Percentiles rank a stretch among this genome's conserved stretches.
These are phyloP conservation scores for Clavulina sp. DNA, from an alignment of 768 basidiomycete genomes.

Conservation along the genomic window DNA sequence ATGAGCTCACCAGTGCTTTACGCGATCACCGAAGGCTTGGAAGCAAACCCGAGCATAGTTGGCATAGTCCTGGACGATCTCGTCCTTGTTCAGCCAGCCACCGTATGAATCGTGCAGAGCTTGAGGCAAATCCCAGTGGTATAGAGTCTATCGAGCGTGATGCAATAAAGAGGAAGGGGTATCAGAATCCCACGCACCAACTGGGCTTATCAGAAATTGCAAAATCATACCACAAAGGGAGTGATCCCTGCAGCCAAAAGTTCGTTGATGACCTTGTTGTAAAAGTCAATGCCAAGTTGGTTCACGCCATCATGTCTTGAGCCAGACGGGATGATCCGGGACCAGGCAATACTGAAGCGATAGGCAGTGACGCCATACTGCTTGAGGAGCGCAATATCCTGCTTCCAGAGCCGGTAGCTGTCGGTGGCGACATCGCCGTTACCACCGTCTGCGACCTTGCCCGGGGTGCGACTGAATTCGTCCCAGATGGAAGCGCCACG, in stretches of 20 bases:
- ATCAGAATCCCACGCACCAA: neutral
- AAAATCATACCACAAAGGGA: conserved; percentile 51
- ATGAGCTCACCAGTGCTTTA: conserved; percentile 46
- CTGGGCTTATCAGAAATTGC: too few species aligned
- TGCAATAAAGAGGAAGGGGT: neutral
- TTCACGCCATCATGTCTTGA: conserved; percentile 60
- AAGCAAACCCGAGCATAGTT: conserved; percentile 57
- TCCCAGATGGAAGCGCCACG: conserved; percentile 63
- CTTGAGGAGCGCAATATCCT: conserved; percentile 44
- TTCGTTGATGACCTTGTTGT: conserved; percentile 52
- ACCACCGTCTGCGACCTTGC: conserved; percentile 50
- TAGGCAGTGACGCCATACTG: conserved; percentile 53
- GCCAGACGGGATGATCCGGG: conserved; percentile 54
- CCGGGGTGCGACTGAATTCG: conserved; percentile 43
- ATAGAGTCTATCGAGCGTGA: conserved; percentile 33
- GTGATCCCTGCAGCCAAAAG: conserved; percentile 43
- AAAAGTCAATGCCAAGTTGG: conserved; percentile 47
- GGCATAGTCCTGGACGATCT: conserved; percentile 47
- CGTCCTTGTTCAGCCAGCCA: conserved; percentile 58
- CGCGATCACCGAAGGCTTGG: conserved; percentile 54
- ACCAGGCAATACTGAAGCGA: conserved; percentile 64
- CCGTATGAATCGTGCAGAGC: conserved; percentile 54
- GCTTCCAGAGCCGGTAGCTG: conserved; percentile 50
- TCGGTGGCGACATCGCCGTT: conserved; percentile 56
- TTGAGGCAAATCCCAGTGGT: conserved; percentile 70